A percentile compares a stretch with the other conserved stretches of the same genome.
Conservation (phyloP, 352 stramenopile genomes). For the Phytophthora rubi region DNA sequence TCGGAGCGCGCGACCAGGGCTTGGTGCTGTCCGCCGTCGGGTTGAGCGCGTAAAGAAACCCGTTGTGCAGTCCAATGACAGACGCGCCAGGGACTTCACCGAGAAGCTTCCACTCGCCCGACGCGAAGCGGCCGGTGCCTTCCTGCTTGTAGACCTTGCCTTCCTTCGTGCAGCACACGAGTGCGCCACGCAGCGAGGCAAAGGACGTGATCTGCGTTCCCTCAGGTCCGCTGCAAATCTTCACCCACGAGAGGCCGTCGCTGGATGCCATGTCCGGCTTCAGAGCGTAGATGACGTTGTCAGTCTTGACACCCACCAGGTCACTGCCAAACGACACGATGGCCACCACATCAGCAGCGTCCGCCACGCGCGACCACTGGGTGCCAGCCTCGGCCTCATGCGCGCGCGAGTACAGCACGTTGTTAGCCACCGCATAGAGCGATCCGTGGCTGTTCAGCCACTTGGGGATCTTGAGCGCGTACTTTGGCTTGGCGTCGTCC, state of each 20-base stretch:
- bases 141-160: slow-evolving; percentile 77
- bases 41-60: slow-evolving; percentile 68
- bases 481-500: slow-evolving; percentile 43
- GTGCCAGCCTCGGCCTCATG: slow-evolving; percentile 55
- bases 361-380: slow-evolving; percentile 50
- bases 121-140: slow-evolving; percentile 64
- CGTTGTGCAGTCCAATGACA: slow-evolving; percentile 76
- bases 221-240: slow-evolving; percentile 55
- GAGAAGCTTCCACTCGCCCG: slow-evolving; percentile 65
- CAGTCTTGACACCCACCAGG: slow-evolving; percentile 60
- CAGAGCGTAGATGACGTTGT: slow-evolving; percentile 63
- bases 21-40: slow-evolving; percentile 2
- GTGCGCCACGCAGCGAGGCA: slow-evolving; percentile 63
- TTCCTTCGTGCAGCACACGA: slow-evolving; percentile 67
- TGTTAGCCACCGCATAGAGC: slow-evolving; percentile 66
- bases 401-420: slow-evolving; percentile 62
- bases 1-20: slow-evolving; percentile 60
- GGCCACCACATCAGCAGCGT: slow-evolving; percentile 51
- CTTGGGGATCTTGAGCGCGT: slow-evolving; percentile 55
- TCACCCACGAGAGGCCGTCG: slow-evolving; percentile 52
- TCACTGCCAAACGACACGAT: slow-evolving; percentile 84
- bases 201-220: slow-evolving; percentile 57
- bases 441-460: slow-evolving; percentile 85
- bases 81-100: slow-evolving; percentile 47
- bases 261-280: slow-evolving; percentile 34